Evolutionary conservation across 768 basidiomycete genomes (phyloP), one percentile per base, ranked within the genome.

Genomic region (Botryobasidium botryosum): DNA sequence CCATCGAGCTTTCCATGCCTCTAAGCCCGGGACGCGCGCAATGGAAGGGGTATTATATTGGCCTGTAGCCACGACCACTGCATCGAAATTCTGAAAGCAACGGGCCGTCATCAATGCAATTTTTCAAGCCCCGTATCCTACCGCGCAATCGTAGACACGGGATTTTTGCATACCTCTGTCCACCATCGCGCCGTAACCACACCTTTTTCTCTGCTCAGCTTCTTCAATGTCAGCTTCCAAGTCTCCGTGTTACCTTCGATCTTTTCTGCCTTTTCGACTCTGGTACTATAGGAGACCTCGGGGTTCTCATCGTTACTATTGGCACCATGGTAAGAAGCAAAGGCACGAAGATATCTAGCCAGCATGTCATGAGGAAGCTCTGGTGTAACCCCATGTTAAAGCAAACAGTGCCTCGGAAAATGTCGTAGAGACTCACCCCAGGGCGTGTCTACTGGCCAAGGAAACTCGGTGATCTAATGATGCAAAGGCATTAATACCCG

Each of bases 261-360:
- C 35, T 71, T 71, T 46, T 68, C 62, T 25, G 66, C 56, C 10
- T 54, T 55, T 44, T 72, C 69, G 6, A 72, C 68, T 7, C 69
- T 65, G 0, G 70, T 71, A 53, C 67, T 67, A 54, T 66, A 70
- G 3, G 62, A 61, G 1, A 62, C 47, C 20, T 61, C 53, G 0
- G 59, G 57, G 44, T 62, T 68, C 6, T 56, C 54, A 40, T 69
- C 69, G 43, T 70, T 62, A 46, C 57, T 61, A 52, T 68, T 68
- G 18, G 68, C 47, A 15, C 62, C 60, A 27, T 63, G 62, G 51
- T 57, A 63, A 2, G 64, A 64, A 5, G 66, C 64, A 44, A 66
- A 70, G 1, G 62, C 55, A n/a, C 63, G 64, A 6, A 69, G 45
- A 47, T 72, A 66, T 31, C 59, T 55, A 44, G 57, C 53, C 26